Evolutionary conservation across 345 rosid species (phyloP), one percentile per base, ranked within the genome.

Genomic region (Limnanthes douglasii): DNA sequence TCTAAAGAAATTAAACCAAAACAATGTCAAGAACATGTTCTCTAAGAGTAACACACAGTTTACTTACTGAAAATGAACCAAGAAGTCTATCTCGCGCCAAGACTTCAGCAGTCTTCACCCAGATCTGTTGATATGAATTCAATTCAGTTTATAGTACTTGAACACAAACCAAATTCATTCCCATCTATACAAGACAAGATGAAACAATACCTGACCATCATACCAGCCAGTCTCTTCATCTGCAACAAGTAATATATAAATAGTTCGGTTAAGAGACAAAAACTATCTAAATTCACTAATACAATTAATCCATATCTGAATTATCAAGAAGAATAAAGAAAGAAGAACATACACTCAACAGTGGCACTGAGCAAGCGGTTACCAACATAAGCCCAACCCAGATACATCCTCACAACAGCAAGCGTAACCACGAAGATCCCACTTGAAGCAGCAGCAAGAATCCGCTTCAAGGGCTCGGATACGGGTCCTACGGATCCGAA

Each of bases 161-260:
- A 25, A 23, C 14, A 34, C 17, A 35, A 20, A 28, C 22, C n/a
- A n/a, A n/a, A n/a, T n/a, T n/a, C n/a, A n/a, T n/a, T n/a, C n/a
- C n/a, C 10, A 22, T 37, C 6, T 6, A 19, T 6, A 41, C 7
- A 28, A n/a, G 18, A 21, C 15, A 17, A 15, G 18, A 50, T 14
- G 16, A 20, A 41, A 18, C 26, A 3, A 16, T 59, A 82, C 97
- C 97, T 75, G 93, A 33, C 97, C 95, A 63, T 86, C 97, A 23
- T 78, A 86, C 93, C 97, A 82, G 9, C 97, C 97, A 0, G 95
- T 86, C 62, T 86, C 97, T 63, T 82, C 97, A 63, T 86, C 90
- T 82, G 68, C 65, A 51, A 40, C 34, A 47, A 45, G n/a, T 26
- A n/a, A n/a, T n/a, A 29, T 1, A 6, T 6, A 13, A 21, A 13